phyloP scores from a whole-genome alignment of 306 rosid genomes.

The Dryas octopetala region DNA sequence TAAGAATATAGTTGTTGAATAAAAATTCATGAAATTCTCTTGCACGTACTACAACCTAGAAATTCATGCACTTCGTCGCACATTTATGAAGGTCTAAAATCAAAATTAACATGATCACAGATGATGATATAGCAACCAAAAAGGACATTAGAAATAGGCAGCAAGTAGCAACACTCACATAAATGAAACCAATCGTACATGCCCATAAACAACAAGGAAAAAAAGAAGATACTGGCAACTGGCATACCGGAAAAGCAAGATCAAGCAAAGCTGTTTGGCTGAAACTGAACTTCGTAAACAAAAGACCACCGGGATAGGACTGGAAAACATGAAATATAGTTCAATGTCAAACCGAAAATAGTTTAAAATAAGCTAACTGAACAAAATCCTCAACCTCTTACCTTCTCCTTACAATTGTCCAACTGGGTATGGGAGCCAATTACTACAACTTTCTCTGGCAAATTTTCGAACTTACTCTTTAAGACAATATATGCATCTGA shows the following conservation, averaged over 20 bases:
- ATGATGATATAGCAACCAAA: not conserved
- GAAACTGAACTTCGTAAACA: constrained; percentile 83
- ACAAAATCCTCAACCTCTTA: too few species aligned
- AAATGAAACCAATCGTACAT: not conserved
- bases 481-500: too few species aligned
- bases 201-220: not conserved
- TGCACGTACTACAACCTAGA: not conserved
- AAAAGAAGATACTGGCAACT: constrained; percentile 13
- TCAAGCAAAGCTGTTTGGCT: constrained; percentile 92
- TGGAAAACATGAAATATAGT: too few species aligned
- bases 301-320: too few species aligned
- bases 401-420: too few species aligned
- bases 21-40: too few species aligned
- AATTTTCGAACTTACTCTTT: too few species aligned
- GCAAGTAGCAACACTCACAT: not conserved
- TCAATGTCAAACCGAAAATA: too few species aligned
- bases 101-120: not conserved
- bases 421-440: too few species aligned
- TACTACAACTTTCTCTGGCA: too few species aligned
- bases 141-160: not conserved
- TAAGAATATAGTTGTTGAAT: too few species aligned
- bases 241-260: constrained; percentile 90
- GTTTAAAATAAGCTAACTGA: too few species aligned
- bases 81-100: not conserved
- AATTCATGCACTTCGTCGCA: not conserved